Percentiles rank a stretch among this genome's conserved stretches.
Evolutionary conservation across 192 early-diverging fungal species (phyloP).

Genomic region (Umbelopsis ramanniana): DNA sequence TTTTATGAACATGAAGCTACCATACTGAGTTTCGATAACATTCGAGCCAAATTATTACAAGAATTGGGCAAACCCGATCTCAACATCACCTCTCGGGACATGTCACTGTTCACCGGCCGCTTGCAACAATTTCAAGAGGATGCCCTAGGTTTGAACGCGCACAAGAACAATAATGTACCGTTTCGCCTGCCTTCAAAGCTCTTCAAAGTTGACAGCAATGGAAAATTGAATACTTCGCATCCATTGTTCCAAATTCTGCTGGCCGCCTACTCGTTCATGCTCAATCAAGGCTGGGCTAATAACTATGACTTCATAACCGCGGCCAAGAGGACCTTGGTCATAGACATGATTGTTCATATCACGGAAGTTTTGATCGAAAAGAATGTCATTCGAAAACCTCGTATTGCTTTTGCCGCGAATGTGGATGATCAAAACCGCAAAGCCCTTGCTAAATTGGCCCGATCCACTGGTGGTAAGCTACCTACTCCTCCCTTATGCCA

Average conservation of each 20-base stretch:
- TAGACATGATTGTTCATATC: slow-evolving; percentile 46
- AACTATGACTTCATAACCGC: slow-evolving; percentile 49
- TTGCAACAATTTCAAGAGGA: slow-evolving; percentile 62
- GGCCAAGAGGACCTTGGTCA: slow-evolving; percentile 33
- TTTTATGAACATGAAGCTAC: slow-evolving; percentile 47
- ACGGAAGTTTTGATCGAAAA: slow-evolving; percentile 34
- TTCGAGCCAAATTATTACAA: slow-evolving; percentile 33
- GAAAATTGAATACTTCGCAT: slow-evolving; percentile 16
- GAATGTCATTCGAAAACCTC: slow-evolving; percentile 39
- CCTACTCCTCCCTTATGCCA: background rate
- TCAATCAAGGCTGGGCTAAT: slow-evolving; percentile 40
- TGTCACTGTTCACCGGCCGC: slow-evolving; percentile 47
- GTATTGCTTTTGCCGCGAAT: slow-evolving; percentile 46
- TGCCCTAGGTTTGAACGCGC: slow-evolving; percentile 41
- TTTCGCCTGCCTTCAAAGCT: slow-evolving; percentile 52
- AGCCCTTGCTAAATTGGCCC: slow-evolving; percentile 37
- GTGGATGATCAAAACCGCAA: slow-evolving; percentile 36
- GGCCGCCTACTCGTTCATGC: slow-evolving; percentile 50
- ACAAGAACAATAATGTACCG: slow-evolving; percentile 10
- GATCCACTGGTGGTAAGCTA: slow-evolving; percentile 47
- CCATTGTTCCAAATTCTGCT: slow-evolving; percentile 50
- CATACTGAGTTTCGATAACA: slow-evolving; percentile 47
- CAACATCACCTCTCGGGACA: slow-evolving; percentile 42
- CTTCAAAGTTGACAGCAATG: slow-evolving; percentile 41
- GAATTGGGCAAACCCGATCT: slow-evolving; percentile 41